Conservation (phyloP, 2,329 filamentous ascomycete species). For the Talaromyces sp. region DNA sequence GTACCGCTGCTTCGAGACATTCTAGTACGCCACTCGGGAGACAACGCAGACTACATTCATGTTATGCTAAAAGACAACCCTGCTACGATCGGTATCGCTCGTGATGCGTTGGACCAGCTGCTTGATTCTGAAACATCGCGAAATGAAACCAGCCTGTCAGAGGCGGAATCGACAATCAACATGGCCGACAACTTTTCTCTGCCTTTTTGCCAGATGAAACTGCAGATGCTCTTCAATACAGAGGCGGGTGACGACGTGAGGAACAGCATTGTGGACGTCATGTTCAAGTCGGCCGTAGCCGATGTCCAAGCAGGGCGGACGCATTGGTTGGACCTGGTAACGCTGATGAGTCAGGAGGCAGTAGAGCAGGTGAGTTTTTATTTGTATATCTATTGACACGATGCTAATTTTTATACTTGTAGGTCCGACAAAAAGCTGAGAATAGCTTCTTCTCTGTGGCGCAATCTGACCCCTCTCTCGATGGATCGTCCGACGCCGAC, state of each 20-base stretch:
- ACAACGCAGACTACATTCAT: conserved; percentile 23
- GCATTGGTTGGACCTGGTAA: conserved; percentile 36
- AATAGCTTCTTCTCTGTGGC: conserved; percentile 34
- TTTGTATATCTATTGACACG: neutral
- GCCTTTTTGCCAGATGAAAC: conserved; percentile 38
- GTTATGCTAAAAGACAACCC: conserved; percentile 24
- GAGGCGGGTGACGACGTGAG: conserved; percentile 23
- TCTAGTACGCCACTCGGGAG: conserved; percentile 28
- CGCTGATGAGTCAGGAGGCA: conserved; percentile 32
- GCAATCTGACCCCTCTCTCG: conserved; percentile 21
- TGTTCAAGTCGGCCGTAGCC: conserved; percentile 35
- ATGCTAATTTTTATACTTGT: conserved; percentile 12
- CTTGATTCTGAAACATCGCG: conserved; percentile 15
- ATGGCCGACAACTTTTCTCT: conserved; percentile 39
- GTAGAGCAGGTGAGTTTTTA: conserved; percentile 27
- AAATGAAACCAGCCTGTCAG: conserved; percentile 19
- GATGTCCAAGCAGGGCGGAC: conserved; percentile 28
- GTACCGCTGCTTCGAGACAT: conserved; percentile 27
- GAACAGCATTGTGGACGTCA: conserved; percentile 31
- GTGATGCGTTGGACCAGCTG: conserved; percentile 28
- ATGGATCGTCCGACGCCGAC: conserved; percentile 12
- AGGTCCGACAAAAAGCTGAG: conserved; percentile 39
- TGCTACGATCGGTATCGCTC: conserved; percentile 21
- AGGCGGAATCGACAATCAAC: conserved; percentile 30
- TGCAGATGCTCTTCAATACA: conserved; percentile 34